These are phyloP conservation scores for Lentinula raphanica DNA, from an alignment of 768 basidiomycete genomes.

Conservation along the genomic window DNA sequence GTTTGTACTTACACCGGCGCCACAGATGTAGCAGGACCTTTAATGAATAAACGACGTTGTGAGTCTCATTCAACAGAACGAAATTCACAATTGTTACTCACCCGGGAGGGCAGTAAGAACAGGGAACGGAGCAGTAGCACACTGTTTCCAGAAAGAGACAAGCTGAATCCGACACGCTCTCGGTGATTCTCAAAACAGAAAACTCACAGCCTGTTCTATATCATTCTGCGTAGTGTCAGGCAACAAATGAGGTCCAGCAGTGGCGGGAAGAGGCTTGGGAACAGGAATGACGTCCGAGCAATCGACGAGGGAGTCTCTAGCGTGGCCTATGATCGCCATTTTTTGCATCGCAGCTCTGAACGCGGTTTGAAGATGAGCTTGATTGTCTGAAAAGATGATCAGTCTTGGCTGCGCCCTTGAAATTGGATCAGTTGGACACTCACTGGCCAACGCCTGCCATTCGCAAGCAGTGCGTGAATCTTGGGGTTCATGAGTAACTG, in stretches of 20 bases:
- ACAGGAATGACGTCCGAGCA: conserved; percentile 41
- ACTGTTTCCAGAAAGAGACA: conserved; percentile 10
- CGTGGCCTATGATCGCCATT: conserved; percentile 36
- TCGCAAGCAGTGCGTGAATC: conserved; percentile 41
- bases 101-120: conserved; percentile 22
- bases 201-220: conserved; percentile 23
- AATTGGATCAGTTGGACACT: background rate
- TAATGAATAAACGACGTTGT: background rate
- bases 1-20: conserved; percentile 24
- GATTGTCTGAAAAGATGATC: conserved; percentile 16
- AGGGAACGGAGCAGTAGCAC: conserved; percentile 30
- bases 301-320: conserved; percentile 30
- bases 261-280: conserved; percentile 19
- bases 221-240: conserved; percentile 22
- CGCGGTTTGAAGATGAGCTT: conserved; percentile 24
- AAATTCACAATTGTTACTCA: background rate
- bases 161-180: background rate
- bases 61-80: background rate
- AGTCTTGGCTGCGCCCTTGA: background rate
- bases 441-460: conserved; percentile 40
- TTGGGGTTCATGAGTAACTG: background rate
- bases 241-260: conserved; percentile 25
- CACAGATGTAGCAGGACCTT: conserved; percentile 25
- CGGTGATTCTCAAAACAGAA: background rate
- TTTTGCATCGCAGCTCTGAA: conserved; percentile 42